Percentiles rank a stretch among this genome's conserved stretches.
Conservation (phyloP, 768 basidiomycete species). For the Panellus pusillus region DNA sequence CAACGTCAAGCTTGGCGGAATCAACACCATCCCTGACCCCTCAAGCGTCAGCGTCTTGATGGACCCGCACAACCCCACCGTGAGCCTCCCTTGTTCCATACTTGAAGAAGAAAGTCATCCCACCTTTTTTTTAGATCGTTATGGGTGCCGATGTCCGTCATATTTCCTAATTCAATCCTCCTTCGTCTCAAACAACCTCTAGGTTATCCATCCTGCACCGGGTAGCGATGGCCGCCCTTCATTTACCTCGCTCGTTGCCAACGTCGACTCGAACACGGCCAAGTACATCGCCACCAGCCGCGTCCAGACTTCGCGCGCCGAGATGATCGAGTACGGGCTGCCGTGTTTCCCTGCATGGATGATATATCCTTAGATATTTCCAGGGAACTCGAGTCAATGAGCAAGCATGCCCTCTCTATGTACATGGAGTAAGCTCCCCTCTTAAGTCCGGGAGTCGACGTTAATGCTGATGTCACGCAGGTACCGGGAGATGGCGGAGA, state of each 20-base stretch:
- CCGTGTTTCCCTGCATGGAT: too few relatives aligned
- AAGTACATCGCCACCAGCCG: slow-evolving; percentile 58
- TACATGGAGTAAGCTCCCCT: slow-evolving; percentile 37
- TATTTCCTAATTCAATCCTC: not conserved
- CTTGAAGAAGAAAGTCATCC: slow-evolving; percentile 41
- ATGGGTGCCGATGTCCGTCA: slow-evolving; percentile 47
- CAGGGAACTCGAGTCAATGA: slow-evolving; percentile 60
- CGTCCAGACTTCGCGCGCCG: slow-evolving; percentile 37
- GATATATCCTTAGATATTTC: too few relatives aligned
- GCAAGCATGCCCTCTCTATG: slow-evolving; percentile 54
- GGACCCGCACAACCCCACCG: slow-evolving; percentile 71
- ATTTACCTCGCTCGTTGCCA: slow-evolving; percentile 78
- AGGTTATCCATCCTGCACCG: slow-evolving; percentile 76
- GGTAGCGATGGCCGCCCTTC: slow-evolving; percentile 79
- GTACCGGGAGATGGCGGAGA: slow-evolving; percentile 59
- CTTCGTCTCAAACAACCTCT: not conserved
- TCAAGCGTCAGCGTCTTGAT: slow-evolving; percentile 63
- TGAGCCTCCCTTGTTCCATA: slow-evolving; percentile 28
- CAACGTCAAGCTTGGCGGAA: slow-evolving; percentile 83
- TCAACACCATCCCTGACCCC: slow-evolving; percentile 76
- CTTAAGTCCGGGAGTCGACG: not conserved
- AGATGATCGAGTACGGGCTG: slow-evolving; percentile 59
- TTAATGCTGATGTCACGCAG: not conserved
- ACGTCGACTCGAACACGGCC: slow-evolving; percentile 72
- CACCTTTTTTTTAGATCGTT: slow-evolving; percentile 24